Base-by-base conservation (phyloP, 169 alveolate genomes). In the Theileria sp. region DNA sequence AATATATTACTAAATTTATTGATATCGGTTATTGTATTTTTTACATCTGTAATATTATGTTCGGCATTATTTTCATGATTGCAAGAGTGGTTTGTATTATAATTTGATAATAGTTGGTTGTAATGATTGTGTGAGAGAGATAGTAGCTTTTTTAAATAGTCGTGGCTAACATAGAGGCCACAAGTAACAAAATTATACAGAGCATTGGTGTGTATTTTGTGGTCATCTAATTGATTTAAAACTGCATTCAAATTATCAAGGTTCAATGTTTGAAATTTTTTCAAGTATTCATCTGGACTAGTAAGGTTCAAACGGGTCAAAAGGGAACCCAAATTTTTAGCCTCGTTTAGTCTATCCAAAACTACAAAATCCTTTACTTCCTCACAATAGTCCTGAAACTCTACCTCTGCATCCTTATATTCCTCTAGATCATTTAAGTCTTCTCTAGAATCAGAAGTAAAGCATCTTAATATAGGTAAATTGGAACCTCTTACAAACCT, bases 301-400 rank as follows among this genome's bases (percentile, higher is more conserved):
- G 12, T 30, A 12, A 69, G 1, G 12, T 64, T 65, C 25, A 77
- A 10, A 4, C 81, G 51, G 0, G 28, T 12, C 49, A 80, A 13
- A 28, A 6, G n/a, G 15, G 51, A 70, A 58, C 62, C 65, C 8
- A 70, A 67, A 19, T 15, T 61, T 69, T n/a, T 62, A 26, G 49
- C 34, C 17, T 60, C 44, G 66, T 62, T 80, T 10, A 23, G 49
- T 32, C 87, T 60, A 64, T 80, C 87, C 19, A 80, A 71, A 28
- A 80, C 87, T 1, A 72, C 32, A 21, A 34, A 5, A 12, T 80
- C 81, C 51, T 44, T 72, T 4, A 72, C 21, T 15, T 61, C 75
- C 2, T 12, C 25, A 23, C 77, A 65, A 13, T 60, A 25, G 0
- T 15, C 49, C 13, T 49, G 21, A 49, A 79, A 44, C 36, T 60